phyloP scores from a whole-genome alignment of 345 rosid genomes.

The Acer campestre region DNA sequence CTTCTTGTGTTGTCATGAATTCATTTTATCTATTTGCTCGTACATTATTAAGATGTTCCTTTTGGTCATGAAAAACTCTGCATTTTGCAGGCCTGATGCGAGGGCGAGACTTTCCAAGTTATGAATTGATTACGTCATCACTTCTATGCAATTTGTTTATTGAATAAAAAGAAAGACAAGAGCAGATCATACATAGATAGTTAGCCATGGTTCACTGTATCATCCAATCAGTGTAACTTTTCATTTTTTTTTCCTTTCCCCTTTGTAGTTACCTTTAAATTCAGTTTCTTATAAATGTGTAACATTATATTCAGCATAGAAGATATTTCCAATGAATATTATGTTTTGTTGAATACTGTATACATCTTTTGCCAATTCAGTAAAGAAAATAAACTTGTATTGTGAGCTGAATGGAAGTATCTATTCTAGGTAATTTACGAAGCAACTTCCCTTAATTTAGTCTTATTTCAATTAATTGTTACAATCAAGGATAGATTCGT shows the following conservation, averaged over 20 bases:
- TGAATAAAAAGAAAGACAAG: background rate
- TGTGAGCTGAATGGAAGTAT: background rate
- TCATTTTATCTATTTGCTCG: background rate
- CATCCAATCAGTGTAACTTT: background rate
- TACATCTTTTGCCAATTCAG: background rate
- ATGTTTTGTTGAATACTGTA: background rate
- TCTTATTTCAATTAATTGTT: too few relatives aligned
- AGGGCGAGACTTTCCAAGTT: constrained; percentile 26
- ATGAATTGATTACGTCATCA: constrained; percentile 11
- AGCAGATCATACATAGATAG: background rate
- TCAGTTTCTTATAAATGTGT: background rate
- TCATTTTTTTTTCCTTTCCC: background rate
- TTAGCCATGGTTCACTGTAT: background rate
- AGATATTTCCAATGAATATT: background rate
- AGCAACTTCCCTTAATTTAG: too few relatives aligned
- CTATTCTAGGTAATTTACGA: too few relatives aligned
- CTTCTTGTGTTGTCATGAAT: background rate
- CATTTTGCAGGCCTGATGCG: constrained; percentile 38
- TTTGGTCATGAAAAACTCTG: background rate
- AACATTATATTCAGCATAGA: background rate
- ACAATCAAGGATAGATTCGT: too few relatives aligned
- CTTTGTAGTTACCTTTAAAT: background rate
- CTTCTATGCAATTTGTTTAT: background rate
- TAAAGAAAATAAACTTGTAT: background rate
- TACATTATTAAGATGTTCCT: background rate